Base-by-base conservation (phyloP, 768 basidiomycete genomes). In the Tricholomella constricta region DNA sequence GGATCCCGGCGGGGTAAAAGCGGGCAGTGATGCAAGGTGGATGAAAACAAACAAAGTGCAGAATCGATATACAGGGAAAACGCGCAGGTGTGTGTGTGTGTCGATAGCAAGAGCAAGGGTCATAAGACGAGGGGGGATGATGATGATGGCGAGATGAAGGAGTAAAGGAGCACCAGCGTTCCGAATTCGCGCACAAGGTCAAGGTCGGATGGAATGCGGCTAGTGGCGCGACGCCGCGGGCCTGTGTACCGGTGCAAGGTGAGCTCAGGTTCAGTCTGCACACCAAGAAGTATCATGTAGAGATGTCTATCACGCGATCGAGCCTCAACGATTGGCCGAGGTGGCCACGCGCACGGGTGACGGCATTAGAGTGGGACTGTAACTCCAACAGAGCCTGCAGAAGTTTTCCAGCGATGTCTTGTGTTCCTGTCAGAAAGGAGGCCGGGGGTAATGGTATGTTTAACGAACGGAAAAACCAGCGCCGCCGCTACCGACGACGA, bases 271-370 rank as follows among this genome's bases (percentile, higher is more conserved):
- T 17, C 12, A 11, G 23, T 22, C 38, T 11, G 6, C 29, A 31
- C 23, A 7, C 26, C 42, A 43, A 27, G 15, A 27, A 17, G 26
- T n/a, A n/a, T n/a, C n/a, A n/a, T n/a, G n/a, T n/a, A 25, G n/a
- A 26, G 50, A 43, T 51, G 38, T 25, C 29, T 51, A 51, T 51
- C 50, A 45, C 40, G 31, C 38, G 50, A 41, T n/a, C n/a, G n/a
- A n/a, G n/a, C 40, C 51, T 47, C 23, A 31, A n/a, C 32, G 10
- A 26, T 22, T 5, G 38, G 6, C 19, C 10, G 38, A 40, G 4
- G 14, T 25, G 40, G 15, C 49, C 38, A 32, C 8, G 9, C 15
- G 14, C 4, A 34, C 20, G 6, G 2, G 10, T 29, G 14, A 20
- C 45, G 45, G 45, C 17, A n/a, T 45, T 45, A 45, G 12, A 45